Evolutionary conservation across 352 stramenopile species (phyloP).

Genomic region (Globisporangium radiosum): DNA sequence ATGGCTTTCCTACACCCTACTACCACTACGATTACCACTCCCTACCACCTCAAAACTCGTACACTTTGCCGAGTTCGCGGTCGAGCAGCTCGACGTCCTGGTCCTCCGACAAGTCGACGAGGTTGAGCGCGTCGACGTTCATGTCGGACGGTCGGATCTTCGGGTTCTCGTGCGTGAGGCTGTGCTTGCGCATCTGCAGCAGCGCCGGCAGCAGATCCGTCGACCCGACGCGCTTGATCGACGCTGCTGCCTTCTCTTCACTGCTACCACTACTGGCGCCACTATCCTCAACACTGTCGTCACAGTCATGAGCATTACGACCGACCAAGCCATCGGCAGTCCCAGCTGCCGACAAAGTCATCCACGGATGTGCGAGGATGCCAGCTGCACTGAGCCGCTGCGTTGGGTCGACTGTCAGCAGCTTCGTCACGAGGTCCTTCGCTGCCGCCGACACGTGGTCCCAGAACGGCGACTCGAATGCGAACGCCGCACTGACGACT

Average conservation of each 20-base stretch:
- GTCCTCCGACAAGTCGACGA: constrained; percentile 46
- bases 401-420: constrained; percentile 88
- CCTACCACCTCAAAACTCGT: constrained; percentile 27
- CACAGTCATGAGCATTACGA: background rate
- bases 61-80: constrained; percentile 51
- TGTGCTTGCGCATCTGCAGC: constrained; percentile 73
- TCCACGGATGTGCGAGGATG: constrained; percentile 79
- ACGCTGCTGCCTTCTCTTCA: constrained; percentile 16
- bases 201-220: constrained; percentile 53
- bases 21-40: constrained; percentile 6
- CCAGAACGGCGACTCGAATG: constrained; percentile 91
- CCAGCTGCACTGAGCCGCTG: constrained; percentile 59
- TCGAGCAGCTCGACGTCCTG: constrained; percentile 61
- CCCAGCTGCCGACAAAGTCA: constrained; percentile 15
- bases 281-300: background rate
- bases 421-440: constrained; percentile 92
- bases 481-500: constrained; percentile 81
- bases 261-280: background rate
- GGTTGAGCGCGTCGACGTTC: constrained; percentile 57
- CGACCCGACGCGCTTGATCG: constrained; percentile 31
- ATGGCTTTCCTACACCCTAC: background rate
- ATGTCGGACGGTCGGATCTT: constrained; percentile 74
- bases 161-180: constrained; percentile 51
- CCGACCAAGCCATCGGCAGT: background rate
- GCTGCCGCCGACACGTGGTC: constrained; percentile 90